Conservation (phyloP, 331 rosid species). For the Cydonia oblonga region DNA sequence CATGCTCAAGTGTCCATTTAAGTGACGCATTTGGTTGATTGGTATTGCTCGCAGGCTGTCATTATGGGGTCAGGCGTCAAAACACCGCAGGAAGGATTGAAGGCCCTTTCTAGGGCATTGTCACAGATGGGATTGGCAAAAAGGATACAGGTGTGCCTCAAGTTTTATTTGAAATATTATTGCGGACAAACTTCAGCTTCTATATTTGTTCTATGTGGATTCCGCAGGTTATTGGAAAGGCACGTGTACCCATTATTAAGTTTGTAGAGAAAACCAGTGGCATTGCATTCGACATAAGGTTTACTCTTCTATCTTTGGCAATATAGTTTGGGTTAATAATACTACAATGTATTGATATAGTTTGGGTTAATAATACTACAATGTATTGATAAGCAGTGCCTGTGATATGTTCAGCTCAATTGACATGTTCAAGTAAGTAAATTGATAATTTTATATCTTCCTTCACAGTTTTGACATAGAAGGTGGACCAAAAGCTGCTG, state of each 20-base stretch:
- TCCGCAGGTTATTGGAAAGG: conserved; percentile 81
- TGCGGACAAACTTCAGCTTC: background rate
- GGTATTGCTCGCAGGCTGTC: conserved; percentile 51
- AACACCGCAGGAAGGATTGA: conserved; percentile 71
- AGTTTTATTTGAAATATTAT: background rate
- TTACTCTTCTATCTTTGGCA: background rate
- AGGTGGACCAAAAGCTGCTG: conserved; percentile 92
- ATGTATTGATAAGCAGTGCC: background rate
- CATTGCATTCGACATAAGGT: conserved; percentile 86
- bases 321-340: background rate
- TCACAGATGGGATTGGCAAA: conserved; percentile 78
- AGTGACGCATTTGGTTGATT: conserved; percentile 8
- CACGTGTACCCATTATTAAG: conserved; percentile 91
- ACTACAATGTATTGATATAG: background rate
- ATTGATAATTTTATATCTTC: conserved; percentile 4
- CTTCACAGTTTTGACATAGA: conserved; percentile 68
- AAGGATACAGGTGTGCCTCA: conserved; percentile 56
- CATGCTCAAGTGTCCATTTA: background rate
- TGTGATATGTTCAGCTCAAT: background rate
- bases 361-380: background rate
- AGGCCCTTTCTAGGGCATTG: conserved; percentile 88
- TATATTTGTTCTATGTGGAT: conserved; percentile 8
- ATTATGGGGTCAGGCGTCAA: conserved; percentile 67
- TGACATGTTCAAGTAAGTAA: background rate
- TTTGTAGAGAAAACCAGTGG: conserved; percentile 75